Evolutionary conservation across 129 eudicot species (phyloP), one percentile per base, ranked within the genome.

Genomic region (Chrysanthemum makinoi): DNA sequence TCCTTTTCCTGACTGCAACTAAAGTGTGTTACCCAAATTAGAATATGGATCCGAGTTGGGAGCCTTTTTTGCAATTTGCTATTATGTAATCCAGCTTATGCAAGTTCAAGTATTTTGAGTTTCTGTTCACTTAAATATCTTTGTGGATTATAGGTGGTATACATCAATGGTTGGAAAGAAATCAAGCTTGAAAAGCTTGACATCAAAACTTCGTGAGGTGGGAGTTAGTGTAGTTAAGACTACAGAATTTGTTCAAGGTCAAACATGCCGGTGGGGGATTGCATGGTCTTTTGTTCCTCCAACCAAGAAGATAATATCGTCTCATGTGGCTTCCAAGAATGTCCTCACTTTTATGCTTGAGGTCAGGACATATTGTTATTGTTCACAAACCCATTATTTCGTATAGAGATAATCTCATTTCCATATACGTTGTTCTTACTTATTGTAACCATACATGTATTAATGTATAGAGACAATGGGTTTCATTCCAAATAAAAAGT

Each of bases 221-320:
- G 97, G 97, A 72, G 96, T 83, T 50, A 90, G 85, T 2, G 76
- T 90, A 53, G 96, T 94, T 67, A 94, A 87, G 82, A 86, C 96
- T 24, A 94, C 99, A 35, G 99, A 94, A 76, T 90, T 94, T 76
- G 99, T 94, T 74, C 99, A 94, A 80, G 99, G 99, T 72, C 89
- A 88, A 79, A 94, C 99, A 53, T 80, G 83, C 69, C 77, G 97
- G 48, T 94, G 99, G 99, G 99, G 99, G 57, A 89, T 94, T 72
- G 99, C 97, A 1, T 94, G 99, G 99, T 94, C 99, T 56, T 94
- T 90, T 82, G 33, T 90, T 61, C 89, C 96, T 84, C 81, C 92
- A 68, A 56, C 76, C 10, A 89, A 66, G 70, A 94, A 86, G 76
- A 68, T 79, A 43, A 68, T 86, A 62, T 77, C 88, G 13, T 80